These are phyloP conservation scores for Paraphaeosphaeria minitans DNA, from an alignment of 2,329 filamentous ascomycete species.

Conservation along the genomic window DNA sequence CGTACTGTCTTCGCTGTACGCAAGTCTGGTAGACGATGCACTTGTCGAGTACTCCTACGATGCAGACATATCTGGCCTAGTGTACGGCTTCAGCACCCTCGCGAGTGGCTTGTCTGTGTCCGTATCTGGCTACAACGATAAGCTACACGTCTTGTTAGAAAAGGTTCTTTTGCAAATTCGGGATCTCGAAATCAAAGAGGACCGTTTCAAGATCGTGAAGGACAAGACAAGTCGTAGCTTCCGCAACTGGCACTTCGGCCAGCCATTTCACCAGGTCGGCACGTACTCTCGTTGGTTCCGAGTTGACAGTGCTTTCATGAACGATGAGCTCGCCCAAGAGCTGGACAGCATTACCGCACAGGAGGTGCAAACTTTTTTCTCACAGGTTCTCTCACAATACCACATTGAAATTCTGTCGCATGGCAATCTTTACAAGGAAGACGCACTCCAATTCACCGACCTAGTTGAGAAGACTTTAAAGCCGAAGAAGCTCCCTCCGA, in stretches of 20 bases:
- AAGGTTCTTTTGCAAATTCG: constrained; percentile 85
- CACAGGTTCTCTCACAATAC: constrained; percentile 78
- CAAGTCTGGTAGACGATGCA: constrained; percentile 84
- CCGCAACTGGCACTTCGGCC: constrained; percentile 85
- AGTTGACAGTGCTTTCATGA: constrained; percentile 75
- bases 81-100: constrained; percentile 78
- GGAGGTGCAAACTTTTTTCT: constrained; percentile 77
- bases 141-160: constrained; percentile 86
- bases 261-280: constrained; percentile 86
- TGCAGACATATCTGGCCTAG: constrained; percentile 86
- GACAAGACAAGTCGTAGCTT: constrained; percentile 78
- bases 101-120: constrained; percentile 76
- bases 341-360: constrained; percentile 74
- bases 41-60: constrained; percentile 95
- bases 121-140: constrained; percentile 93
- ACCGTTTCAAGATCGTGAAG: constrained; percentile 89
- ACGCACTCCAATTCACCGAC: constrained; percentile 83
- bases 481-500: constrained; percentile 72
- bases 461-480: constrained; percentile 79
- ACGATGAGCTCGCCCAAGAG: constrained; percentile 79
- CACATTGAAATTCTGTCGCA: constrained; percentile 88
- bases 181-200: constrained; percentile 81
- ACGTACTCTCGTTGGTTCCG: constrained; percentile 83
- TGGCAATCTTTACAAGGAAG: constrained; percentile 93
- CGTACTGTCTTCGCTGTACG: constrained; percentile 79